Evolutionary conservation across 1,284 basidiomycete species (phyloP).

Genomic region (Cutaneotrichosporon sp.): DNA sequence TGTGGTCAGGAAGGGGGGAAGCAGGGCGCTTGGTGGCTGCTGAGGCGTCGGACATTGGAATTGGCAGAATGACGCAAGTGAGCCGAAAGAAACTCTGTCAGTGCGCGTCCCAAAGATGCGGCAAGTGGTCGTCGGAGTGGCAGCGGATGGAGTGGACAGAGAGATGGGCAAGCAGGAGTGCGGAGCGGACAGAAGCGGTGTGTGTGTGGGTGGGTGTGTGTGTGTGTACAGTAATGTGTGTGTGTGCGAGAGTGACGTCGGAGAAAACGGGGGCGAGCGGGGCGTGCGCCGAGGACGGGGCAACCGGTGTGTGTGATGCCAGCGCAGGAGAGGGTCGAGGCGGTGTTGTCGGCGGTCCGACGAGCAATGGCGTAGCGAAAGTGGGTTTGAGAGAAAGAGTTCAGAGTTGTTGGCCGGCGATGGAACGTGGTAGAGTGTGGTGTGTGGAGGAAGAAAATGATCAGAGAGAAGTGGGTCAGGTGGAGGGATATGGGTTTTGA

Average conservation of each 20-base stretch:
- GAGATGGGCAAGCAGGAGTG: neutral
- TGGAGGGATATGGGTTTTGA: constrained; percentile 9
- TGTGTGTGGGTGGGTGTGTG: neutral
- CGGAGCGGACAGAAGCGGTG: neutral
- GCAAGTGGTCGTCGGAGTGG: too few species aligned
- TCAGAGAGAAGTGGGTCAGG: constrained; percentile 8
- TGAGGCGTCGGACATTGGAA: constrained; percentile 23
- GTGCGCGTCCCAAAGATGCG: neutral
- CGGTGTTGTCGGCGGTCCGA: too few species aligned
- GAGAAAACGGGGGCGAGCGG: too few species aligned
- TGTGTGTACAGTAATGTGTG: neutral
- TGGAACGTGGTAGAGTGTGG: neutral
- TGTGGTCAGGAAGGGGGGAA: constrained; percentile 26
- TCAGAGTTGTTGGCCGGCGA: too few species aligned
- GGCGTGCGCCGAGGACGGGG: too few species aligned
- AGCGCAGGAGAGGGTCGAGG: too few species aligned
- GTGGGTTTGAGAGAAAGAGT: too few species aligned
- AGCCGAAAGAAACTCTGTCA: constrained; percentile 7
- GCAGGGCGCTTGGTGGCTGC: constrained; percentile 33
- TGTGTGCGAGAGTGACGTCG: neutral
- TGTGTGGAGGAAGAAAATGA: neutral
- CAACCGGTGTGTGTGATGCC: too few species aligned
- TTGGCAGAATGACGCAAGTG: neutral
- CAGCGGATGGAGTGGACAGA: neutral
- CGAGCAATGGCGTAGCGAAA: too few species aligned